A percentile compares a stretch with the other conserved stretches of the same genome.
These are phyloP conservation scores for Fusarium dlaminii DNA, from an alignment of 2,329 filamentous ascomycete species.

Conservation along the genomic window DNA sequence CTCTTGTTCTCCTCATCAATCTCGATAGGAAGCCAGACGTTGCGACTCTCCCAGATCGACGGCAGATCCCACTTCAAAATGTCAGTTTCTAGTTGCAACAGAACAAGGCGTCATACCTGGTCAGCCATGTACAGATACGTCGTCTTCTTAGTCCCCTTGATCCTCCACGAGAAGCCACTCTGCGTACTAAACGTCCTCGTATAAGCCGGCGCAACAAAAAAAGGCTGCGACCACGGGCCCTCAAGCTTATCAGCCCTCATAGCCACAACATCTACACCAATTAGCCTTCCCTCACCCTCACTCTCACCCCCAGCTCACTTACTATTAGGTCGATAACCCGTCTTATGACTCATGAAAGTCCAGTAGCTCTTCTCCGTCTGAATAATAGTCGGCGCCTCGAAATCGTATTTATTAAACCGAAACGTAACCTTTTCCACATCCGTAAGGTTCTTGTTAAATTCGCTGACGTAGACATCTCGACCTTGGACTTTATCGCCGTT, in stretches of 20 bases:
- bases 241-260: slow-evolving; percentile 60
- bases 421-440: slow-evolving; percentile 61
- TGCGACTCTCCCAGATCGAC: slow-evolving; percentile 63
- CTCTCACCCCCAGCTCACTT: rapidly evolving
- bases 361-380: slow-evolving; percentile 69
- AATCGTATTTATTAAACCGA: slow-evolving; percentile 67
- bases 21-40: slow-evolving; percentile 64
- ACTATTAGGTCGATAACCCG: slow-evolving; percentile 69
- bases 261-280: slow-evolving; percentile 57
- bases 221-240: slow-evolving; percentile 63
- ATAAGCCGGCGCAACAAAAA: slow-evolving; percentile 58
- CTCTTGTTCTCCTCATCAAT: slow-evolving; percentile 61
- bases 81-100: background rate
- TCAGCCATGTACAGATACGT: slow-evolving; percentile 61
- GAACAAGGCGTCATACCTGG: slow-evolving; percentile 34
- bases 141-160: slow-evolving; percentile 56
- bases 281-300: background rate
- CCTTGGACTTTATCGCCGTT: slow-evolving; percentile 65
- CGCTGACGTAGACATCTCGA: slow-evolving; percentile 65
- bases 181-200: slow-evolving; percentile 63
- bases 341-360: slow-evolving; percentile 70
- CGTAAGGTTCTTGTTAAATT: slow-evolving; percentile 62
- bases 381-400: slow-evolving; percentile 68
- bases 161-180: slow-evolving; percentile 59
- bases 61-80: slow-evolving; percentile 56